Conservation (phyloP, 2,329 filamentous ascomycete genomes). For the Dothiorella sarmentorum region DNA sequence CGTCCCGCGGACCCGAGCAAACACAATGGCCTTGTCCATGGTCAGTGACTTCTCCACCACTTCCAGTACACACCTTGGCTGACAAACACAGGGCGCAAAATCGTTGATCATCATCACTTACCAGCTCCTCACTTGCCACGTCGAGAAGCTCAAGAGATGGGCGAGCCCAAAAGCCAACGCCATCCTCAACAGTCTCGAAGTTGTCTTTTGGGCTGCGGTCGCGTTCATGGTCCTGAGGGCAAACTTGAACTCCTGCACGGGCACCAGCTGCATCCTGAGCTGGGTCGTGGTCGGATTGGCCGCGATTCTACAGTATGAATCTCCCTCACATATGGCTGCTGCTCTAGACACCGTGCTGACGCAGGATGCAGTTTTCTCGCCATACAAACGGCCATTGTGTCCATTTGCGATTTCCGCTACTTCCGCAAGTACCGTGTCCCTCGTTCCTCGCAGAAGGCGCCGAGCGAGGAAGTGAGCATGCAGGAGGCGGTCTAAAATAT, state of each 20-base stretch:
- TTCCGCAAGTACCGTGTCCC: neutral
- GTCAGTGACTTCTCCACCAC: slow-evolving; percentile 15
- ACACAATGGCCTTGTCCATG: slow-evolving; percentile 27
- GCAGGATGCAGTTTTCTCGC: neutral
- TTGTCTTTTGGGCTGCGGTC: slow-evolving; percentile 43
- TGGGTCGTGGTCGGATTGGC: slow-evolving; percentile 23
- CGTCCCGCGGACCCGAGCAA: slow-evolving; percentile 23
- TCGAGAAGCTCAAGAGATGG: slow-evolving; percentile 34
- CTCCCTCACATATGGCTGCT: neutral
- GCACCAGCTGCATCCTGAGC: slow-evolving; percentile 23
- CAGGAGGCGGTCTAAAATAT: too few relatives aligned
- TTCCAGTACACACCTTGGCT: neutral
- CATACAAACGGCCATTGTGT: neutral
- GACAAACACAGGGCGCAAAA: slow-evolving; percentile 33
- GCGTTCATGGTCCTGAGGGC: slow-evolving; percentile 29
- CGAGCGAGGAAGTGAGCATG: too few relatives aligned
- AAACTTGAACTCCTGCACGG: slow-evolving; percentile 23
- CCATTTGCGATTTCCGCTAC: neutral
- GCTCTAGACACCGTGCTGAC: neutral
- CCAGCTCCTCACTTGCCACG: slow-evolving; percentile 40
- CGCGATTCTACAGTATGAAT: slow-evolving; percentile 19
- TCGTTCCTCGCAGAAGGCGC: neutral
- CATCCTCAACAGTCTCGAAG: slow-evolving; percentile 42
- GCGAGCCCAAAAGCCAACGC: slow-evolving; percentile 41
- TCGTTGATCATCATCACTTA: slow-evolving; percentile 42